Evolutionary conservation across 148 eudicot genomes (phyloP).

Genomic region (Tetragonia tetragonoides): DNA sequence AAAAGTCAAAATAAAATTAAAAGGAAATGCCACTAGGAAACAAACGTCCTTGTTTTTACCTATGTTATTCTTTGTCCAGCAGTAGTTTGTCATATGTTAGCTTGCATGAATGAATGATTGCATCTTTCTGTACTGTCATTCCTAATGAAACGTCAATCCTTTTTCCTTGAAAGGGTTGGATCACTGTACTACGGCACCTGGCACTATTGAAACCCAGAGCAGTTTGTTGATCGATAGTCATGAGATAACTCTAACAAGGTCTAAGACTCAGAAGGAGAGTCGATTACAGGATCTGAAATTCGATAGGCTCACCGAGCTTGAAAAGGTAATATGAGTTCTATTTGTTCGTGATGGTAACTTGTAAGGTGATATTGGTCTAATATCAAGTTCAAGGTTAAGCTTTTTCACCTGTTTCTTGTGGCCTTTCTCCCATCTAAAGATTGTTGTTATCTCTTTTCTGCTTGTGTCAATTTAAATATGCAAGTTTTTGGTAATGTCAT

Average conservation of each 20-base stretch:
- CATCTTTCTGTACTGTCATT: constrained; percentile 3
- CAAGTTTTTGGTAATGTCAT: not conserved
- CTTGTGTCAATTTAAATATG: not conserved
- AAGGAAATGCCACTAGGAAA: too few species aligned
- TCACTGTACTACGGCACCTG: constrained; percentile 63
- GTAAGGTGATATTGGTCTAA: too few species aligned
- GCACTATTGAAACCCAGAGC: constrained; percentile 36
- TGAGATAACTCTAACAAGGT: constrained; percentile 41
- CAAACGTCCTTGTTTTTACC: too few species aligned
- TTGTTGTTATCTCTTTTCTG: not conserved
- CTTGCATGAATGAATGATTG: not conserved
- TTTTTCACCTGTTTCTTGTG: not conserved
- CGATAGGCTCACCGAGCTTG: constrained; percentile 75
- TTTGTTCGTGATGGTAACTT: not conserved
- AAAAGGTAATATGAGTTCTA: constrained; percentile 52
- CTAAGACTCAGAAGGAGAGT: constrained; percentile 59
- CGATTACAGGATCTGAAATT: constrained; percentile 54
- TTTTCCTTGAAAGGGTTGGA: constrained; percentile 51
- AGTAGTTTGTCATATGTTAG: not conserved
- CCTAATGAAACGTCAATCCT: constrained; percentile 18
- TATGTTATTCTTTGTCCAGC: too few species aligned
- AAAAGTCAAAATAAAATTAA: too few species aligned
- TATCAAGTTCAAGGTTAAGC: too few species aligned
- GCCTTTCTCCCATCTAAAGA: not conserved
- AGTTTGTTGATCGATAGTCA: constrained; percentile 44